These are phyloP conservation scores for Boletus pseudopeckii DNA, from an alignment of 768 basidiomycete genomes.

Conservation along the genomic window DNA sequence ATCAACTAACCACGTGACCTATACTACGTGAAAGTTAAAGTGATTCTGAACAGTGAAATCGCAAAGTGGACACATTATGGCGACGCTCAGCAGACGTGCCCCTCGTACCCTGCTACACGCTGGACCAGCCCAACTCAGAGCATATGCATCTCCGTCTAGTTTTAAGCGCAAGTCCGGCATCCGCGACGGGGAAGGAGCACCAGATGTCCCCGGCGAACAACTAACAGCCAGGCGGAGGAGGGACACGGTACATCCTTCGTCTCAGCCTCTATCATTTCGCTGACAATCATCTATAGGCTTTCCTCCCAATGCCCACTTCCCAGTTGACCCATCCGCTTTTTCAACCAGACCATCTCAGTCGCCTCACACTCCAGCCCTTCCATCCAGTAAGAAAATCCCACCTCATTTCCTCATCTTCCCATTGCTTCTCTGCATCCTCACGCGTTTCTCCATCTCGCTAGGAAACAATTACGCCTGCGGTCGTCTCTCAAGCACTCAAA, in stretches of 20 bases:
- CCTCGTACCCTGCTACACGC: constrained; percentile 6
- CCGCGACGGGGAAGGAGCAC: constrained; percentile 6
- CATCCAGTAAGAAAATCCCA: constrained; percentile 36
- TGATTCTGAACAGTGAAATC: neutral
- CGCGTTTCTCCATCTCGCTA: constrained; percentile 1
- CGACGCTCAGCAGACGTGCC: constrained; percentile 13
- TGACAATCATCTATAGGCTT: constrained; percentile 33
- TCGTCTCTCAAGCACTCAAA: constrained; percentile 44
- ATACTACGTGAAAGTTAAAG: neutral
- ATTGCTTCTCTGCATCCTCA: neutral
- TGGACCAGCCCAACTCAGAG: neutral
- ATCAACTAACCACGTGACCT: constrained; percentile 8
- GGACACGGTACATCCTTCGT: constrained; percentile 16
- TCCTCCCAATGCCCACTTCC: constrained; percentile 38
- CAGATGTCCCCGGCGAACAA: constrained; percentile 18
- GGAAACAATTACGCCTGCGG: constrained; percentile 32
- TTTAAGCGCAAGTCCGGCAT: constrained; percentile 22
- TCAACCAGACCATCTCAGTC: constrained; percentile 34
- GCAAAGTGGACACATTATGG: constrained; percentile 2
- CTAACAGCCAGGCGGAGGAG: constrained; percentile 23
- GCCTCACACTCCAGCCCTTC: constrained; percentile 40
- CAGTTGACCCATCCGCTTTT: constrained; percentile 43
- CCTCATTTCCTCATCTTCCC: neutral
- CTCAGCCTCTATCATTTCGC: neutral
- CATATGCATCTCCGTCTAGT: constrained; percentile 18